Evolutionary conservation across 495 filamentous ascomycete species (phyloP).

Genomic region (Peziza echinospora): DNA sequence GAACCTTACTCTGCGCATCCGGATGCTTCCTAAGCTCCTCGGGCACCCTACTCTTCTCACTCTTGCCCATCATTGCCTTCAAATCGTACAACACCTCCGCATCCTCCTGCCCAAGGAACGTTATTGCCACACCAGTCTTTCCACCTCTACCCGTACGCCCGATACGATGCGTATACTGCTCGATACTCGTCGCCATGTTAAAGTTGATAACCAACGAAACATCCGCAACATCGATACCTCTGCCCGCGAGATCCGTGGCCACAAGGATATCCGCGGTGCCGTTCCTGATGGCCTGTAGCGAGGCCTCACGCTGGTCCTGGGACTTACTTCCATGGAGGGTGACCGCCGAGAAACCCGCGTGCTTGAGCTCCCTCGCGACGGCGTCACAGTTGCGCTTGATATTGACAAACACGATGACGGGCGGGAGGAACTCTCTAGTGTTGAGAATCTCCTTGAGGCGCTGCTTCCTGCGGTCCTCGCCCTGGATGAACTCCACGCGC

Average conservation of each 20-base stretch:
- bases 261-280: constrained; percentile 76
- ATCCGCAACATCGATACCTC: constrained; percentile 95
- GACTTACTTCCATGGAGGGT: constrained; percentile 91
- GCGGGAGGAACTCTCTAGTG: constrained; percentile 66
- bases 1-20: not conserved
- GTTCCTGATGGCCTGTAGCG: constrained; percentile 62
- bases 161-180: constrained; percentile 93
- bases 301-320: constrained; percentile 92
- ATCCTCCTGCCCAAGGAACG: constrained; percentile 88
- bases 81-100: constrained; percentile 85
- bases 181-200: constrained; percentile 90
- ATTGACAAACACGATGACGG: constrained; percentile 98
- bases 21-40: constrained; percentile 48
- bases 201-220: constrained; percentile 93
- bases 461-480: constrained; percentile 96
- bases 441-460: constrained; percentile 75
- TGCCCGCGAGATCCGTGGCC: constrained; percentile 84
- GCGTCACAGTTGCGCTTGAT: constrained; percentile 99
- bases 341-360: constrained; percentile 76
- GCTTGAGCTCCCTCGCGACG: constrained; percentile 83
- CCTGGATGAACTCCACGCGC: constrained; percentile 74
- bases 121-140: constrained; percentile 92
- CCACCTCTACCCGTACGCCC: constrained; percentile 95
- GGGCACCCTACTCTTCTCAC: constrained; percentile 67
- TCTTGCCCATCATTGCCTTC: constrained; percentile 90